Evolutionary conservation across 1,284 basidiomycete species (phyloP), one percentile per base, ranked within the genome.

Genomic region (Apiotrichum montevideense): DNA sequence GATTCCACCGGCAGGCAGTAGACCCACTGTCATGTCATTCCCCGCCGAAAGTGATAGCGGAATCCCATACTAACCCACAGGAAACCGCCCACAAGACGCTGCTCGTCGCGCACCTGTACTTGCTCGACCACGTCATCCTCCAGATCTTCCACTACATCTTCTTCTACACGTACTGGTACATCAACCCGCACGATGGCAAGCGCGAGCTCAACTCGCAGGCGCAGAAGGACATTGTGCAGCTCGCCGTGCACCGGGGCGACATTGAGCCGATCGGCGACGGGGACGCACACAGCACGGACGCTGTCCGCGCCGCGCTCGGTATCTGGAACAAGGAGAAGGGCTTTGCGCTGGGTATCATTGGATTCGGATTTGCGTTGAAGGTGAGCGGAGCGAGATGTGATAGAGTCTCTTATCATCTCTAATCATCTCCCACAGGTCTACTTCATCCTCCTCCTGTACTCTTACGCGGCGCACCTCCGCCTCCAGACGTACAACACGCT

Each of bases 261-360:
- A 68, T 76, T 4, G 50, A 58, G 13, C 80, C 39, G 78, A 77
- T 35, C 53, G 66, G 37, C 37, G 64, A 61, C 10, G 78, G 80
- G 45, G 80, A 79, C 21, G 41, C 41, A 14, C 11, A 42, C 11
- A 21, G 21, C 21, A 21, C 21, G 21, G 21, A 21, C 21, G 21
- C 21, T 21, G 21, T 21, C 21, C 21, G 21, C 21, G 21, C 21
- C 21, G 93, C 93, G 1, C 83, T 84, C 75, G 78, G 79, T 7
- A 85, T 98, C 35, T 98, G 95, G 95, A 83, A 86, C 61, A 81
- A 87, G 54, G 95, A 98, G 79, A 91, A 93, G 72, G 86, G 85
- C 2, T 89, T 90, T 1, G 85, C 85, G 0, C 76, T 81, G 1
- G 86, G 73, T 51, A 61, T 96, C 46, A 84, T 98, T 54, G 74